Base-by-base conservation (phyloP, 1,284 basidiomycete species). In the Takashimella koratensis region DNA sequence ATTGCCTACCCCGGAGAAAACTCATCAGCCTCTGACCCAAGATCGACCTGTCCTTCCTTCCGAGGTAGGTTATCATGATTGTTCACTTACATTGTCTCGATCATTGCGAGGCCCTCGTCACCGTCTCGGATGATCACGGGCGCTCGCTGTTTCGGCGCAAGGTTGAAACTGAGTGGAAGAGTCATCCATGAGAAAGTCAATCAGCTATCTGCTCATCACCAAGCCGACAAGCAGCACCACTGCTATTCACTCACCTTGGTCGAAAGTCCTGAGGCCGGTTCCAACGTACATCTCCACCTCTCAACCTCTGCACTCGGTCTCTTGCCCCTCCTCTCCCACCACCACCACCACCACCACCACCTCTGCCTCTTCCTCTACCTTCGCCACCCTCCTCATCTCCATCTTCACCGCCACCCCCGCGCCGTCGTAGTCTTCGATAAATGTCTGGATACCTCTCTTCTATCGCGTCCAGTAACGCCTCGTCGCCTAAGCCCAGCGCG, bases 81-180 rank as follows among this genome's bases (percentile, higher is more conserved):
- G 25, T 45, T 51, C 40, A 52, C 66, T 54, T 30, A 73, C 71
- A 76, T 75, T 2, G 75, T 71, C 59, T 75, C 72, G 10, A 76
- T 57, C 50, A 73, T 65, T 0, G 62, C 61, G 19, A 60, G 55
- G n/a, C 65, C 65, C 85, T 66, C 85, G 83, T 57, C 84, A 3
- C 57, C 54, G 55, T 71, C 65, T 4, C 70, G 63, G 16, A 63
- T 54, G 6, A 73, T 54, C 5, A 76, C 67, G 0, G 72, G 64
- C 4, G 67, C 67, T 45, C 71, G 59, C 43, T 66, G 63, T 43
- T 67, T 52, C 24, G 74, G 73, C 1, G 73, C 73, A 43, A 75
- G 62, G 52, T 76, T 76, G 54, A 70, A 74, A 56, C 70, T 75
- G 40, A 26, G 36, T 6, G 13, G 41, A 26, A 42, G n/a, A 46